phyloP scores from a whole-genome alignment of 352 stramenopile species.

The Globisporangium spiculum region DNA sequence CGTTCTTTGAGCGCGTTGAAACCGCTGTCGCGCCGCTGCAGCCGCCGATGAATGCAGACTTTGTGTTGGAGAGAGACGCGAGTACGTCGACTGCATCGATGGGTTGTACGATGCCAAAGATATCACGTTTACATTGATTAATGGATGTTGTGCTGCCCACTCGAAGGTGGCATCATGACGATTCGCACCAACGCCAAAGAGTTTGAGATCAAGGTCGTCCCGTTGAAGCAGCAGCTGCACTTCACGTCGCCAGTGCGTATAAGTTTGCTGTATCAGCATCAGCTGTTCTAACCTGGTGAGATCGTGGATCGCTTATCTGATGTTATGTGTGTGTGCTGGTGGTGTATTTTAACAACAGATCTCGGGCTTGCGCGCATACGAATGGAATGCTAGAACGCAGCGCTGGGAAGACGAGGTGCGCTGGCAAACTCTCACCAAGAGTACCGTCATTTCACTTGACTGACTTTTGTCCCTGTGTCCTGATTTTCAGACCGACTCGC shows the following conservation, averaged over 20 bases:
- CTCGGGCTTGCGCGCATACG: conserved; percentile 65
- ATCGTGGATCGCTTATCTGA: neutral
- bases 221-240: conserved; percentile 65
- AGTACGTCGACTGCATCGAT: conserved; percentile 19
- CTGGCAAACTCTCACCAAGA: neutral
- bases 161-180: conserved; percentile 36
- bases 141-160: neutral
- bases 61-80: conserved; percentile 42
- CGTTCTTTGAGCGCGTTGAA: conserved; percentile 71
- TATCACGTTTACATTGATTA: neutral
- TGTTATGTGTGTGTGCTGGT: neutral
- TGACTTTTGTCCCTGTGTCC: conserved; percentile 1
- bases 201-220: conserved; percentile 59
- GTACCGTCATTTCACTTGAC: neutral
- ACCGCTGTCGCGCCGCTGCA: conserved; percentile 52
- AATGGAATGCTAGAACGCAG: conserved; percentile 67
- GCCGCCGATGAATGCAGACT: conserved; percentile 59
- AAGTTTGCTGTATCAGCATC: neutral
- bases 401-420: conserved; percentile 78
- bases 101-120: neutral
- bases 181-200: conserved; percentile 50
- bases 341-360: conserved; percentile 33
- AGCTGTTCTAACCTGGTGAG: neutral
- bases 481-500: conserved; percentile 48
- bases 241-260: conserved; percentile 54